Percentiles rank a stretch among this genome's conserved stretches.
Conservation (phyloP, 768 basidiomycete genomes). For the Boletus rubroflammeus region DNA sequence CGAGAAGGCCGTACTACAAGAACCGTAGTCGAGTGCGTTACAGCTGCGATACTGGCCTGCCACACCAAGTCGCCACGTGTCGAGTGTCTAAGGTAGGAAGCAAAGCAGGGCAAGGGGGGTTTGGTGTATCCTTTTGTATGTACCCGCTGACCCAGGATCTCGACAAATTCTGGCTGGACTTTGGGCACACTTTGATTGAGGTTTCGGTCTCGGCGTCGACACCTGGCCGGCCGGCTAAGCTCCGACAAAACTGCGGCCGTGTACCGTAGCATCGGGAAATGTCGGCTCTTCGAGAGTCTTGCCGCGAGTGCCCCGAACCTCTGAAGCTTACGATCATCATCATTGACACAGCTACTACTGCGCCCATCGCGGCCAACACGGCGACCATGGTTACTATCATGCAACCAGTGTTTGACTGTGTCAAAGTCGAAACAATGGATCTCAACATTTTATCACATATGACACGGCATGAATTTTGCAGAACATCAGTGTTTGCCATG, state of each 20-base stretch:
- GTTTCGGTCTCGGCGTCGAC: neutral
- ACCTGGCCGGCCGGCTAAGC: neutral
- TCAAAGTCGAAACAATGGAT: neutral
- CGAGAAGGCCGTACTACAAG: neutral
- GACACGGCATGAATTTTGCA: too few species aligned
- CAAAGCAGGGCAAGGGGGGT: slow-evolving; percentile 2
- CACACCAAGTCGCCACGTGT: slow-evolving; percentile 1
- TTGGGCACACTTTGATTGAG: neutral
- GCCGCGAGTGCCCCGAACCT: too few species aligned
- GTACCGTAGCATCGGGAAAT: neutral
- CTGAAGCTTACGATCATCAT: neutral
- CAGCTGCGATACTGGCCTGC: neutral
- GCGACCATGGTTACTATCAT: too few species aligned
- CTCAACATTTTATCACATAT: neutral
- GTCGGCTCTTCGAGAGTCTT: neutral
- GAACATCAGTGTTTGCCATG: too few species aligned
- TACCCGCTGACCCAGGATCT: neutral
- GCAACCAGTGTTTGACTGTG: too few species aligned
- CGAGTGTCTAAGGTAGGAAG: neutral
- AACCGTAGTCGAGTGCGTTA: neutral
- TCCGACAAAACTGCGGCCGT: neutral
- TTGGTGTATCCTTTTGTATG: too few species aligned
- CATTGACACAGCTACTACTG: too few species aligned
- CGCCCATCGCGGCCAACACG: too few species aligned
- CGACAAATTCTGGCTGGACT: neutral